These are phyloP conservation scores for Smittium mucronatum DNA, from an alignment of 371 early-diverging fungal genomes.

Conservation along the genomic window DNA sequence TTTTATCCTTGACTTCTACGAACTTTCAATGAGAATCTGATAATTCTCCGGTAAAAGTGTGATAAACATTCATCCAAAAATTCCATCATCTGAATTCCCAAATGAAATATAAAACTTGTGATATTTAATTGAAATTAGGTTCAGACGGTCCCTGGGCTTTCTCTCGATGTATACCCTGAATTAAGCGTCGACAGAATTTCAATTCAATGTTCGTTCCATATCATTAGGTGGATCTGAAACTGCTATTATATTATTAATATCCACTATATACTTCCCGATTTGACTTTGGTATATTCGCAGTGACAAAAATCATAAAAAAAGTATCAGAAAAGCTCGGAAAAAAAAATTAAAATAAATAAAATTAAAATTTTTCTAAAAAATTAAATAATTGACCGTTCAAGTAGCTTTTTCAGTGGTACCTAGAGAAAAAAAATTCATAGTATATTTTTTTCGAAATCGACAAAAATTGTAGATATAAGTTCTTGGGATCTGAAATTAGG, in stretches of 20 bases:
- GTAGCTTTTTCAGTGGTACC: background rate
- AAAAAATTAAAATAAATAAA: background rate
- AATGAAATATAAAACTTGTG: background rate
- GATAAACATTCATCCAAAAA: background rate
- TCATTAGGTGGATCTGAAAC: background rate
- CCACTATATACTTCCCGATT: background rate
- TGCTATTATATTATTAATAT: background rate
- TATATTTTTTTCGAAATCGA: background rate
- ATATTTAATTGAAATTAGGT: background rate
- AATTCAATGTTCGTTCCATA: background rate
- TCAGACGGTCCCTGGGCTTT: background rate
- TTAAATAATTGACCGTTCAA: background rate
- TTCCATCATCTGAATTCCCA: background rate
- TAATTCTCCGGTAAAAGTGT: background rate
- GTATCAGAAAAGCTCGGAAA: background rate
- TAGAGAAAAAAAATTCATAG: constrained; percentile 1
- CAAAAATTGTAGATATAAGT: background rate
- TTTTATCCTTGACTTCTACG: background rate
- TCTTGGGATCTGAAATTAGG: constrained; percentile 3
- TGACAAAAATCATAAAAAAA: background rate
- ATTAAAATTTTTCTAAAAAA: background rate
- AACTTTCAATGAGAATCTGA: background rate
- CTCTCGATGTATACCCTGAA: background rate
- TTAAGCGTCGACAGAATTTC: background rate
- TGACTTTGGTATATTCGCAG: background rate